Conservation (phyloP, 1,284 basidiomycete species). For the Xerocomus minutiporus region DNA sequence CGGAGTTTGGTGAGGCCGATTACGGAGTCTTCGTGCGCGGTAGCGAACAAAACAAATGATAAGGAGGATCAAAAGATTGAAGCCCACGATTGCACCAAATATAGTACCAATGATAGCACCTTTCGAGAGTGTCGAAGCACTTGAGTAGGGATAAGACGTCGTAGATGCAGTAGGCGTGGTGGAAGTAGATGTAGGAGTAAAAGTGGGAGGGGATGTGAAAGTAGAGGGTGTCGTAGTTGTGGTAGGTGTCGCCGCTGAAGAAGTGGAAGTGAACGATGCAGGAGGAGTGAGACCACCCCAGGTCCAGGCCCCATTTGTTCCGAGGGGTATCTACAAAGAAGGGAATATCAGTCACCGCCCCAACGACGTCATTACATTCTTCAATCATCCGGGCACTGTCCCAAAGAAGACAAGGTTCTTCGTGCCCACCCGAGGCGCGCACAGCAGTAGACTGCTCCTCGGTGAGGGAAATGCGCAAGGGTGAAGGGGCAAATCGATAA, state of each 20-base stretch:
- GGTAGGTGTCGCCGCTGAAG: constrained; percentile 25
- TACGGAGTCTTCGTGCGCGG: constrained; percentile 40
- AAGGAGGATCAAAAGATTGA: constrained; percentile 45
- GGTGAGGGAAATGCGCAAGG: neutral
- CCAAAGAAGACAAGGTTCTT: neutral
- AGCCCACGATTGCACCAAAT: constrained; percentile 37
- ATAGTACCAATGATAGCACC: constrained; percentile 46
- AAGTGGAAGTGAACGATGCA: constrained; percentile 26
- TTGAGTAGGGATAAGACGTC: constrained; percentile 25
- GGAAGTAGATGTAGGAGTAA: constrained; percentile 26
- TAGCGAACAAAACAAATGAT: constrained; percentile 49
- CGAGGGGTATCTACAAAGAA: constrained; percentile 58
- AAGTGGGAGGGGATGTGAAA: constrained; percentile 24
- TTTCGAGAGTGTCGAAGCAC: constrained; percentile 27
- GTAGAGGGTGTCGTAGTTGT: constrained; percentile 23
- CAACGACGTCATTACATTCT: constrained; percentile 11
- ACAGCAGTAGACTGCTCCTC: neutral
- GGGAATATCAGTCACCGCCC: constrained; percentile 10
- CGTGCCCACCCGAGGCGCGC: neutral
- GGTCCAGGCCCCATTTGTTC: constrained; percentile 52
- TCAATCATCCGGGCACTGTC: neutral
- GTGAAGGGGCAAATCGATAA: neutral
- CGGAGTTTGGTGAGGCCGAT: constrained; percentile 33
- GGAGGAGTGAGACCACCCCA: constrained; percentile 62
- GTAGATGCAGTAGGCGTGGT: constrained; percentile 26